Evolutionary conservation across 2,329 filamentous ascomycete genomes (phyloP).

Genomic region (Colletotrichum sp.): DNA sequence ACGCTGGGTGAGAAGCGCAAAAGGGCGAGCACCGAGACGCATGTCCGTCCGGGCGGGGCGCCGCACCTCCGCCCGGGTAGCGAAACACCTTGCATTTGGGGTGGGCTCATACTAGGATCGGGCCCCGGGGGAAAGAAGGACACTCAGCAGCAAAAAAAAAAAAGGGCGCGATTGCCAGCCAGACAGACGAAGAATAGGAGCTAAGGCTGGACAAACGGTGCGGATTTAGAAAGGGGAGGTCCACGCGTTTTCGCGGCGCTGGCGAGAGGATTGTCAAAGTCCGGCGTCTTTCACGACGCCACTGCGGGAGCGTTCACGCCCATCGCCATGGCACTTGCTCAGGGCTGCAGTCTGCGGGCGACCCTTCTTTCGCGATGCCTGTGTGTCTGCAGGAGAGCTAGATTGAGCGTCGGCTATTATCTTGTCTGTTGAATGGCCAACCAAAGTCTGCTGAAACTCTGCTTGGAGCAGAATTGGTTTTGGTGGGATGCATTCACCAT

Average conservation of each 20-base stretch:
- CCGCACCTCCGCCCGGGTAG: slow-evolving; percentile 17
- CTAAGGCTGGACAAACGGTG: not conserved
- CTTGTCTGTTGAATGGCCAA: not conserved
- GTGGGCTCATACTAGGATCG: slow-evolving; percentile 11
- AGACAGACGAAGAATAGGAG: not conserved
- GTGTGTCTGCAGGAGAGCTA: not conserved
- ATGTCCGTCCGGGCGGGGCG: slow-evolving; percentile 14
- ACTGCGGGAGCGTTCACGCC: not conserved
- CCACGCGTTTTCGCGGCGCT: slow-evolving; percentile 6
- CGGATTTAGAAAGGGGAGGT: not conserved
- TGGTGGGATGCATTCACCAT: not conserved
- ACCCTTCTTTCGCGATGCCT: not conserved
- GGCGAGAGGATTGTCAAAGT: not conserved
- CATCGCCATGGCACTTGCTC: not conserved
- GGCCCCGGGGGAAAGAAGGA: not conserved
- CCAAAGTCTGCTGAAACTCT: not conserved
- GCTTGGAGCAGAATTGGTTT: not conserved
- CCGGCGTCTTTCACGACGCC: slow-evolving; percentile 11
- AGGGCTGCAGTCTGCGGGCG: not conserved
- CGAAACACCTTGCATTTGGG: slow-evolving; percentile 17
- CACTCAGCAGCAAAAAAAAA: not conserved
- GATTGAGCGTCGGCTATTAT: not conserved
- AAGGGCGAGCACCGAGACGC: slow-evolving; percentile 7
- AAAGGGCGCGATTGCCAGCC: not conserved
- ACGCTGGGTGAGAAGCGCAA: not conserved